Evolutionary conservation across 176 grass and related monocot genomes (phyloP), one percentile per base, ranked within the genome.

Genomic region (Coix lacrymajobi): DNA sequence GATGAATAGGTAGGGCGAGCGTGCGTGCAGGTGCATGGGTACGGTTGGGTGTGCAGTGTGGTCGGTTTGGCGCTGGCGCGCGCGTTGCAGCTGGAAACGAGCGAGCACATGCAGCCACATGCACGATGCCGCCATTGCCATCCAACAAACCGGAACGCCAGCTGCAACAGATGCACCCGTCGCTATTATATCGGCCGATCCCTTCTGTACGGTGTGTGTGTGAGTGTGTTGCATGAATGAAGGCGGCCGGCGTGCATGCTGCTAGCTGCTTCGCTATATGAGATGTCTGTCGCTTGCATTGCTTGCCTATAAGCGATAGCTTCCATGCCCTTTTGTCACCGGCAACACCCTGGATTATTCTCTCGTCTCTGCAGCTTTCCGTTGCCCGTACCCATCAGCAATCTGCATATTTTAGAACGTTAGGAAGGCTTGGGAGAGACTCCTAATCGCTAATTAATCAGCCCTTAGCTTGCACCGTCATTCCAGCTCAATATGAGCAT

Each of bases 311-410:
- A n/a, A n/a, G n/a, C n/a, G 16, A 36, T 62, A 44, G 52, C 34
- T 75, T 79, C 77, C 75, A 58, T 81, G 24, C 77, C 77, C 76
- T 66, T 87, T 88, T 69, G 80, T 81, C 77, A 72, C 62, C 13
- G n/a, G 34, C 14, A 85, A 88, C 89, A 91, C 89, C 81, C 89
- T 91, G 89, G 89, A 88, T 85, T 85, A 91, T 88, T 88, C 89
- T 58, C 29, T 54, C 22, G 17, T 66, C n/a, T n/a, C 48, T 54
- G 17, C 83, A 45, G 11, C 87, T 76, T 85, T 86, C 79, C 57
- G 48, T 86, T 83, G 44, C 76, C 76, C 73, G 46, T 54, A 38
- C 45, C 44, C 38, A 3, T 66, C 74, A 73, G 43, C 20, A 45
- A 66, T 9, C 34, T 66, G 20, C 44, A 28, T 31, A 41, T 66